A percentile compares a stretch with the other conserved stretches of the same genome.
phyloP scores from a whole-genome alignment of 305 asterid genomes.

The Fraxinus latifolia region DNA sequence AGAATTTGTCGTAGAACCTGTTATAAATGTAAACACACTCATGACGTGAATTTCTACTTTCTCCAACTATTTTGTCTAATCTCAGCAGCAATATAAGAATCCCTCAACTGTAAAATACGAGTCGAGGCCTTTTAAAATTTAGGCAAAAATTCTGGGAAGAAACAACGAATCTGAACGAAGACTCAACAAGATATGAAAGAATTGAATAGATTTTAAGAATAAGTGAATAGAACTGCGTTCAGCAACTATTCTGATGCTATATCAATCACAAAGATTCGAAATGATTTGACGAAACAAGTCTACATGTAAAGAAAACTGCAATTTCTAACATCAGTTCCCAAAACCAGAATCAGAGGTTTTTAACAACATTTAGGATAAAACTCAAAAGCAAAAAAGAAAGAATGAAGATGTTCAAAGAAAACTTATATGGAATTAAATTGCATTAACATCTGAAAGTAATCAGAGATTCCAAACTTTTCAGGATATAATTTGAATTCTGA shows the following conservation, averaged over 20 bases:
- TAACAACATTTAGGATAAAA: not conserved
- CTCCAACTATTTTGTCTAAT: not conserved
- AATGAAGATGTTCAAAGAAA: not conserved
- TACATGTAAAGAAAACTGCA: not conserved
- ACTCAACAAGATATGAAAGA: constrained; percentile 22
- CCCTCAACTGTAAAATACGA: not conserved
- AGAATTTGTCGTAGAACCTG: constrained; percentile 63
- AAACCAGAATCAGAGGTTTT: constrained; percentile 4
- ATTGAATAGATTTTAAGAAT: constrained; percentile 26
- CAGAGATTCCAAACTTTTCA: constrained; percentile 65
- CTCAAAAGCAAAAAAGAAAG: not conserved
- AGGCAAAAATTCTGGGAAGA: not conserved
- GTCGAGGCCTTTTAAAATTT: not conserved
- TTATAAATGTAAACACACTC: constrained; percentile 68
- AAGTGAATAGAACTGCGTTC: not conserved
- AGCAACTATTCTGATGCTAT: not conserved
- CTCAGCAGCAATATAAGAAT: not conserved
- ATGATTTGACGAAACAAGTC: not conserved
- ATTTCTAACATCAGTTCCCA: constrained; percentile 7
- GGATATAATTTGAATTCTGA: not conserved
- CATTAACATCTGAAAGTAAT: constrained; percentile 38
- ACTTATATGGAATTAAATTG: constrained; percentile 29
- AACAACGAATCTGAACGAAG: constrained; percentile 1
- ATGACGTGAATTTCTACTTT: constrained; percentile 24
- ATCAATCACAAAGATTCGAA: not conserved